A percentile compares a stretch with the other conserved stretches of the same genome.
Conservation (phyloP, 352 stramenopile species). For the Pythium folliculosum region DNA sequence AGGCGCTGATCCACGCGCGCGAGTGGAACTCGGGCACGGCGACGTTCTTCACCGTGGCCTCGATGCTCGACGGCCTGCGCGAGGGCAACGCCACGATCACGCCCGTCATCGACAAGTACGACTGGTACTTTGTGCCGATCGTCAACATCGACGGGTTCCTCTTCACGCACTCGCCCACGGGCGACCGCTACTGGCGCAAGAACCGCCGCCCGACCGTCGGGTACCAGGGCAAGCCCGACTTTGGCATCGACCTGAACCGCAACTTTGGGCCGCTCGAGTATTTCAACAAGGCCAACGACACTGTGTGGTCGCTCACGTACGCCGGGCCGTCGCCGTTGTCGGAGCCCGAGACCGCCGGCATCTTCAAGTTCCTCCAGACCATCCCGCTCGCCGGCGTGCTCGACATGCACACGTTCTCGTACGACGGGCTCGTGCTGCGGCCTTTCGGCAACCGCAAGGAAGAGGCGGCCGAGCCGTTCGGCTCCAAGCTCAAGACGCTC, state of each 20-base stretch:
- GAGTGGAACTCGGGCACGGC: constrained; percentile 32
- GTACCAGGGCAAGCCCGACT: not conserved
- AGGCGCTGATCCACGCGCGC: constrained; percentile 34
- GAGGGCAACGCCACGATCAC: constrained; percentile 12
- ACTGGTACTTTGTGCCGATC: constrained; percentile 42
- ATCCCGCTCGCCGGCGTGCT: constrained; percentile 22
- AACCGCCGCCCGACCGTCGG: constrained; percentile 24
- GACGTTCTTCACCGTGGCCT: constrained; percentile 26
- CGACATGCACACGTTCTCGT: constrained; percentile 31
- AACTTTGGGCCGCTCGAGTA: constrained; percentile 31
- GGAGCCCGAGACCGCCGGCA: constrained; percentile 30
- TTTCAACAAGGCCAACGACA: constrained; percentile 22
- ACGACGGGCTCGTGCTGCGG: constrained; percentile 20
- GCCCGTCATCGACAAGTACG: constrained; percentile 29
- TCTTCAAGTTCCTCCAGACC: constrained; percentile 27
- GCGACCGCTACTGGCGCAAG: constrained; percentile 35
- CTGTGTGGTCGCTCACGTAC: constrained; percentile 19
- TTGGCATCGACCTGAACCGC: constrained; percentile 39
- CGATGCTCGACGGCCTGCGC: constrained; percentile 27
- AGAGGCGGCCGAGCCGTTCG: constrained; percentile 23
- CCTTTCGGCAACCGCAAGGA: constrained; percentile 21
- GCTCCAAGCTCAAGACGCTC: constrained; percentile 25
- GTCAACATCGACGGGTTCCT: constrained; percentile 36
- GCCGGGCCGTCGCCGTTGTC: constrained; percentile 25
- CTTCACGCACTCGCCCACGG: constrained; percentile 17